Evolutionary conservation across 495 filamentous ascomycete genomes (phyloP).

Genomic region (Penicillium atrosanguineum): DNA sequence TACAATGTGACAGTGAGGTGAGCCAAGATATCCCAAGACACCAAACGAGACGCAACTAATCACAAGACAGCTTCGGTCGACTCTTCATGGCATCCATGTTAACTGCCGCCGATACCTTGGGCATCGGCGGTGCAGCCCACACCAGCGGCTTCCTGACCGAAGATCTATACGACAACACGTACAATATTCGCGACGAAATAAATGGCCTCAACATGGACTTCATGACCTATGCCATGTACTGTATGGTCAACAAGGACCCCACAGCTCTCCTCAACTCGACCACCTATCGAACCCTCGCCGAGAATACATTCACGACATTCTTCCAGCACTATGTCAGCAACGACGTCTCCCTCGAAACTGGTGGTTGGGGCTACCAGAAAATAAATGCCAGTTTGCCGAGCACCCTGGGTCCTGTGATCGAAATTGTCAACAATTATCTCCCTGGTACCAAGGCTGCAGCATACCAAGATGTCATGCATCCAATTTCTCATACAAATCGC

Average conservation of each 20-base stretch:
- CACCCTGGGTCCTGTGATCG: constrained; percentile 12
- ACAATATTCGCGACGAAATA: constrained; percentile 32
- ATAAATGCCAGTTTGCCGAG: constrained; percentile 27
- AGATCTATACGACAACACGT: constrained; percentile 32
- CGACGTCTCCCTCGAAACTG: constrained; percentile 22
- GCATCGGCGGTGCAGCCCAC: constrained; percentile 10
- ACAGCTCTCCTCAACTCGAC: constrained; percentile 22
- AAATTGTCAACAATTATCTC: constrained; percentile 3
- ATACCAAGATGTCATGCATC: constrained; percentile 20
- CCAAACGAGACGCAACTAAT: not conserved
- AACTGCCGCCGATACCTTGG: constrained; percentile 24
- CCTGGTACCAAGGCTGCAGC: not conserved
- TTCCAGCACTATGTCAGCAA: constrained; percentile 39
- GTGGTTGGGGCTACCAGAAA: constrained; percentile 28
- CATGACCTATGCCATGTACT: constrained; percentile 37
- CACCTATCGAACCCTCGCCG: constrained; percentile 18
- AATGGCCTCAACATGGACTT: constrained; percentile 39
- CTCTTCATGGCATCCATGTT: constrained; percentile 33
- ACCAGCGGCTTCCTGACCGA: constrained; percentile 11
- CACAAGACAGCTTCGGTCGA: constrained; percentile 24
- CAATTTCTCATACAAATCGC: constrained; percentile 21
- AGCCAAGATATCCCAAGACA: not conserved
- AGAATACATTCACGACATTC: constrained; percentile 31
- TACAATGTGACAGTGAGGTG: constrained; percentile 23
- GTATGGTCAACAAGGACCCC: constrained; percentile 26